A percentile compares a stretch with the other conserved stretches of the same genome.
phyloP scores from a whole-genome alignment of 345 rosid genomes.

The Eucalyptus regnans region DNA sequence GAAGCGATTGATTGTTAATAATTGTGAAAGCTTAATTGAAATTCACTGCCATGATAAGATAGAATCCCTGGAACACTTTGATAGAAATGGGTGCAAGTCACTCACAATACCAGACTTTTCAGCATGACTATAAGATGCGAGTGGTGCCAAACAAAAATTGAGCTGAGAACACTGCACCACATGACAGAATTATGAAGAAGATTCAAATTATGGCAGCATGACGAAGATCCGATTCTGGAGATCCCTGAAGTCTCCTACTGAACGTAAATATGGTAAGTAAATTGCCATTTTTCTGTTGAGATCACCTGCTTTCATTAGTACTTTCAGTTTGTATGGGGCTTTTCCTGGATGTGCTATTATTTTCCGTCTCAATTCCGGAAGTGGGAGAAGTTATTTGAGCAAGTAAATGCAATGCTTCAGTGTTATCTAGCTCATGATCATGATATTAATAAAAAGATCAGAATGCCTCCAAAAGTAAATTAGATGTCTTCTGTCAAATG shows the following conservation, averaged over 20 bases:
- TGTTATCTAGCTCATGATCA: not conserved
- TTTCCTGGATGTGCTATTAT: rapidly evolving
- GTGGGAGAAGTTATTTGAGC: not conserved
- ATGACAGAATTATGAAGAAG: not conserved
- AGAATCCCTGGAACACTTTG: not conserved
- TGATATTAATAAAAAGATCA: not conserved
- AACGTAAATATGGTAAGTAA: not conserved
- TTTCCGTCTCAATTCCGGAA: not conserved
- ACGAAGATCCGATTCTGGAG: not conserved
- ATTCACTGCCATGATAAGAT: not conserved
- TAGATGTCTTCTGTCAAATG: not conserved
- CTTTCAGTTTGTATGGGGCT: not conserved
- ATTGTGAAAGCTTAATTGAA: not conserved
- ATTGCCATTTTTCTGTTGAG: not conserved
- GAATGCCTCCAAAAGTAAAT: not conserved
- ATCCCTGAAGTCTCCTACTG: not conserved
- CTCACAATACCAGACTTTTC: not conserved
- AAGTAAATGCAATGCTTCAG: not conserved
- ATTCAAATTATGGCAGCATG: not conserved
- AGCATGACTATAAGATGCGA: rapidly evolving
- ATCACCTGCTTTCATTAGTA: not conserved
- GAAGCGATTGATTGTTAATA: not conserved
- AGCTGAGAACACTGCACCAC: rapidly evolving
- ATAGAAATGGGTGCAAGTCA: not conserved
- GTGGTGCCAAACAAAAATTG: not conserved